Base-by-base conservation (phyloP, 2,329 filamentous ascomycete genomes). In the Fusarium falciforme region DNA sequence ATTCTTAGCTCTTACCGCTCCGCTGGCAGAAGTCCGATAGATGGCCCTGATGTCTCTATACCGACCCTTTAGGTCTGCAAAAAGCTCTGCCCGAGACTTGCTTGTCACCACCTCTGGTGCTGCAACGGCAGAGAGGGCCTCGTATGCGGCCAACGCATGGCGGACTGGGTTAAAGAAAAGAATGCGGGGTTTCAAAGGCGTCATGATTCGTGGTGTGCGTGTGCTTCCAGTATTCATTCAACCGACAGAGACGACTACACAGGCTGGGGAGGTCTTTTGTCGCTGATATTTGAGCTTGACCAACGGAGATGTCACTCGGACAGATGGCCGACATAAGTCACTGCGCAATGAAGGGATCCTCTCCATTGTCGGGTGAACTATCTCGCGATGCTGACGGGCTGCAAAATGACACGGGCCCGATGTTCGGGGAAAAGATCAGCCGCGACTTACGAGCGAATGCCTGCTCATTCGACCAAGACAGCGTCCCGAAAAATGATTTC, bases 1-100 rank as follows among this genome's bases (percentile, higher is more conserved):
- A 22, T 25, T 8, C 6, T 20, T n/a, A 20, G 20, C 1, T 38
- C 67, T 22, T 35, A 76, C 71, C 6, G 61, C 64, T n/a, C 75
- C 70, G 35, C 74, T 78, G 16, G 76, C 75, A 33, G 77, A 79
- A 11, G 74, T 78, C 10, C 76, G 59, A n/a, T 77, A 78, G 7
- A 77, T 75, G 0, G 54, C 76, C 1, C 61, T 52, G 1, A 76
- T 58, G 11, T 78, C 70, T 2, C 63, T 61, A 9, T 78, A 78
- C 36, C 75, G 75, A n/a, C 29, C 44, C 12, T 66, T n/a, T n/a
- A 71, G 31, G 36, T 77, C 71, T 5, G 33, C 25, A 29, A 77
- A 77, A 40, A 78, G 71, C 27, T 74, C 64, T 3, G 35, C 20
- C 2, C 75, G 62, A 8, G 55, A 70, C 0, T 40, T 74, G 66